Base-by-base conservation (phyloP, 805 yeast genomes). In the Pichia exigua region DNA sequence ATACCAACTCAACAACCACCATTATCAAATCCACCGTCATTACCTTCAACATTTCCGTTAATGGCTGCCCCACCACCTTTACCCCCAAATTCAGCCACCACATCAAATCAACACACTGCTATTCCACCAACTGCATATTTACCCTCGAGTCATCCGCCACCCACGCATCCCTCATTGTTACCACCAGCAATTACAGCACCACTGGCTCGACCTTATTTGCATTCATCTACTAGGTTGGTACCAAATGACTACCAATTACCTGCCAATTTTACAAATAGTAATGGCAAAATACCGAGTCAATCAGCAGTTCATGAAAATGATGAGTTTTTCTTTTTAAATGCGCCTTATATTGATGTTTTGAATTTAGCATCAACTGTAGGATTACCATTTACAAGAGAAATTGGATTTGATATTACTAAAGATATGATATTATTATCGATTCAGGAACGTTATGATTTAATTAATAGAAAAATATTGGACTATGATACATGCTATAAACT, bases 401-500 rank as follows among this genome's bases (percentile, higher is more conserved):
- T 64, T 48, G 65, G 59, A 7, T 61, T 54, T 47, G 58, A 55
- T 47, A 48, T 61, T 32, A 32, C 46, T 21, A 43, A 42, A 27
- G 56, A 54, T 44, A 21, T 32, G 3, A 42, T 42, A 3, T 26
- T 46, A 22, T 20, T 44, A n/a, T 49, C 49, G 22, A 46, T 50
- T 21, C 50, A 50, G 39, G 48, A 52, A 48, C 32, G 54, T 26
- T 52, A 56, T 39, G 65, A 64, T 45, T 28, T 60, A 15, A 52
- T 64, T 15, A 52, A 49, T 11, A 59, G 76, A 39, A 78, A 79
- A 2, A 66, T 83, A 13, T 60, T 85, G 11, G 62, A 76, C 4
- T 60, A 71, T 43, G 61, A 65, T 4, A 78, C 78, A 47, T 78
- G 79, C 0, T 56, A 71, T 9, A 65, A 68, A 15, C 64, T 83